Evolutionary conservation across 352 stramenopile genomes (phyloP), one percentile per base, ranked within the genome.

Genomic region (Phytopythium boreale): DNA sequence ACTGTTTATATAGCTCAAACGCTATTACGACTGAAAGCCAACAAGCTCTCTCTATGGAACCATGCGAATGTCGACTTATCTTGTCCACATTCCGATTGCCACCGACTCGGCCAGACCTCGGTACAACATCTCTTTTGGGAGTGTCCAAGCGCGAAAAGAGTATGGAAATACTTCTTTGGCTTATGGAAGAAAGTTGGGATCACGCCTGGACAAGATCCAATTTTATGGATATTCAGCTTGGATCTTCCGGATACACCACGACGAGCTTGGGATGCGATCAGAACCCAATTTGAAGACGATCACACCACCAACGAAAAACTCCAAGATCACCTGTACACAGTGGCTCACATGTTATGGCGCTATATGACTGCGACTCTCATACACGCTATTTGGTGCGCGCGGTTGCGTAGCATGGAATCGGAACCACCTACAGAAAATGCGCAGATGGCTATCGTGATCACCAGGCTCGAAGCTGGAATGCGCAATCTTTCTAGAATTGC

Each of bases 121-220:
- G n/a, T n/a, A n/a, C n/a, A n/a, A n/a, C n/a, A n/a, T n/a, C n/a
- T 55, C 47, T 55, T 55, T 31, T 55, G 47, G 47, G 47, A 55
- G 47, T 55, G n/a, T 31, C 47, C 47, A 31, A 31, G 9, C 47
- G 47, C 47, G 47, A 55, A 55, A 31, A 31, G 10, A 31, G 47
- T 31, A 31, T 55, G 47, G 47, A 31, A 12, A 55, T 12, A 55
- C 47, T 55, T 55, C n/a, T n/a, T n/a, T n/a, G n/a, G n/a, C n/a
- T n/a, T n/a, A n/a, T n/a, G n/a, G n/a, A n/a, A n/a, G n/a, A n/a
- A n/a, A n/a, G n/a, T n/a, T n/a, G n/a, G n/a, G n/a, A n/a, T n/a
- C n/a, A n/a, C n/a, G n/a, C n/a, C n/a, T n/a, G n/a, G n/a, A n/a
- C n/a, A n/a, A n/a, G n/a, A n/a, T n/a, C n/a, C n/a, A n/a, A n/a